Evolutionary conservation across 495 filamentous ascomycete genomes (phyloP).

Genomic region (Lophium mytilinum): DNA sequence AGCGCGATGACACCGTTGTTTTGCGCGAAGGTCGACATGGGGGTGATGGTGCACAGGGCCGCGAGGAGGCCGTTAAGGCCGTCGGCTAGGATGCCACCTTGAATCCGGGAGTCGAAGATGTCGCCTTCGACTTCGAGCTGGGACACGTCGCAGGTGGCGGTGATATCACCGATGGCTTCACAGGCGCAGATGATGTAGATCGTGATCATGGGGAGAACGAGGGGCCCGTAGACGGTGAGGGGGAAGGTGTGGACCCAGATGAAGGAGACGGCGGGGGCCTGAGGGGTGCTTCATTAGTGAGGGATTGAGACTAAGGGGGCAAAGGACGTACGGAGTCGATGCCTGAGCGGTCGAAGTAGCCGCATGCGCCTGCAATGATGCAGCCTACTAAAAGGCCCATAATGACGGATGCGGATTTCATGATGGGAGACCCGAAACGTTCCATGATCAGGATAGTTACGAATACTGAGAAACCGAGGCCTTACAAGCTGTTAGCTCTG

Average conservation of each 20-base stretch:
- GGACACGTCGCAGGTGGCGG: constrained; percentile 62
- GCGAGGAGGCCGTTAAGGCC: constrained; percentile 71
- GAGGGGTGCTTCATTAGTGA: not conserved
- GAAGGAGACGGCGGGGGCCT: constrained; percentile 63
- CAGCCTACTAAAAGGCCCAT: constrained; percentile 76
- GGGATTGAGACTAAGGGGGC: not conserved
- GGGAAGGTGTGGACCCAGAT: constrained; percentile 84
- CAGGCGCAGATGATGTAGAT: constrained; percentile 80
- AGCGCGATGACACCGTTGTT: constrained; percentile 88
- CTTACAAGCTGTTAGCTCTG: not conserved
- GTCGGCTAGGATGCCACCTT: constrained; percentile 76
- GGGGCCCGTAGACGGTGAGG: constrained; percentile 65
- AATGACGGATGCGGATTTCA: constrained; percentile 65
- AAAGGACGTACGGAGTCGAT: constrained; percentile 45
- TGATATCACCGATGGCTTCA: constrained; percentile 78
- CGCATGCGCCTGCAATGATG: constrained; percentile 72
- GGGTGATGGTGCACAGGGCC: constrained; percentile 74
- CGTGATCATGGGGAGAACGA: constrained; percentile 73
- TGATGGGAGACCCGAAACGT: constrained; percentile 67
- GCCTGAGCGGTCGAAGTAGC: constrained; percentile 64
- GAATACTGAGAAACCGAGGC: constrained; percentile 76
- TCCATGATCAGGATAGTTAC: constrained; percentile 74
- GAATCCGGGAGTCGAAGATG: constrained; percentile 80
- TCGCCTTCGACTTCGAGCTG: constrained; percentile 68
- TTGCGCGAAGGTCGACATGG: constrained; percentile 71